Conservation (phyloP, 352 stramenopile species). For the Peronospora belbahrii region DNA sequence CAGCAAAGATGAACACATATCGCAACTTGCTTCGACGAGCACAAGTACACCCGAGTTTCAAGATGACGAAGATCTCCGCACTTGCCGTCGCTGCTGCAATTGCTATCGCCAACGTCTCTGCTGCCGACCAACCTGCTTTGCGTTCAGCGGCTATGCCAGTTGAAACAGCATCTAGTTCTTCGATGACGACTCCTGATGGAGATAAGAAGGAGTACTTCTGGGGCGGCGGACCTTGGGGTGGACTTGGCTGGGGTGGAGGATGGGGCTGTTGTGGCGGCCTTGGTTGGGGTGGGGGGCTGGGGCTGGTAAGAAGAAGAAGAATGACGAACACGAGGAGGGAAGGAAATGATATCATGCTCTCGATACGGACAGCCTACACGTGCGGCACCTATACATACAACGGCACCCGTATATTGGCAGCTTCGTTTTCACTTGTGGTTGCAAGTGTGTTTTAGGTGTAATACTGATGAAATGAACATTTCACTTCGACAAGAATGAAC, state of each 20-base stretch:
- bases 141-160: neutral
- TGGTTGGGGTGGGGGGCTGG: neutral
- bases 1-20: slow-evolving; percentile 1
- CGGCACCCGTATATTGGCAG: no score
- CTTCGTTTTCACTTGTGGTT: no score
- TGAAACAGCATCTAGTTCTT: neutral
- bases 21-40: slow-evolving; percentile 7
- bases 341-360: no score
- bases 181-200: neutral
- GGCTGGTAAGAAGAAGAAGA: neutral
- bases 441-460: no score
- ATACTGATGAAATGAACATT: no score
- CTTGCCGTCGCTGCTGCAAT: slow-evolving; percentile 7
- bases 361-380: no score
- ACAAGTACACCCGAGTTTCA: neutral
- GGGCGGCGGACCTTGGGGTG: slow-evolving; percentile 6
- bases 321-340: no score
- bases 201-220: slow-evolving; percentile 10
- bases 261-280: neutral
- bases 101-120: slow-evolving; percentile 12
- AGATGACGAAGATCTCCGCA: slow-evolving; percentile 12
- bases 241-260: slow-evolving; percentile 4
- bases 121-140: slow-evolving; percentile 13
- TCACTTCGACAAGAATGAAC: no score
- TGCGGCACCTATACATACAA: no score